Evolutionary conservation across 2,329 filamentous ascomycete genomes (phyloP).

Genomic region (Neofusicoccum laricinum): DNA sequence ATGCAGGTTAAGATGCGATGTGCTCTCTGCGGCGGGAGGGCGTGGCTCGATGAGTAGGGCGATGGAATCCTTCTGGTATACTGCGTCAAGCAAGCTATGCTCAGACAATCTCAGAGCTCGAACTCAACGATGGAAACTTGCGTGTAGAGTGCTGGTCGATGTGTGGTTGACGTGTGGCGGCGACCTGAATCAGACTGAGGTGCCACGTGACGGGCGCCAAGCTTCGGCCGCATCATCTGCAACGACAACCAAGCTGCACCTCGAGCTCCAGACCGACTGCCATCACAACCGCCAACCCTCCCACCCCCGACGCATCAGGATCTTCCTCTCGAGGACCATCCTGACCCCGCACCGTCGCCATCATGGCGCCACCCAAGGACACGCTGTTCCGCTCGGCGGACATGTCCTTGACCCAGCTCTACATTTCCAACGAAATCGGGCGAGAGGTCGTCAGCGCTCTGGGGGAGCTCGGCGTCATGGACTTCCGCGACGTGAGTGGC

Average conservation of each 20-base stretch:
- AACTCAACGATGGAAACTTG: neutral
- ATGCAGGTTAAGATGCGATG: neutral
- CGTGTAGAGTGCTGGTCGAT: neutral
- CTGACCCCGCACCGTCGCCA: slow-evolving; percentile 24
- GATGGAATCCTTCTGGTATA: neutral
- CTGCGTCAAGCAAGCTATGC: neutral
- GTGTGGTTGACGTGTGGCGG: neutral
- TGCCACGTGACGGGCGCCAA: neutral
- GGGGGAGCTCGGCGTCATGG: slow-evolving; percentile 91
- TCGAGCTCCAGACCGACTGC: slow-evolving; percentile 4
- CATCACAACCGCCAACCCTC: neutral
- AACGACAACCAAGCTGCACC: slow-evolving; percentile 8
- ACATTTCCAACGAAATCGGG: slow-evolving; percentile 98
- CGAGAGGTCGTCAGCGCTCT: slow-evolving; percentile 95
- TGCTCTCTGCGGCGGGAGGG: neutral
- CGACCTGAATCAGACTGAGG: neutral
- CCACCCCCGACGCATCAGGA: slow-evolving; percentile 4
- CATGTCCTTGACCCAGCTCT: slow-evolving; percentile 99
- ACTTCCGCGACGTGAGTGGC: slow-evolving; percentile 86
- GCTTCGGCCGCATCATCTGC: slow-evolving; percentile 8
- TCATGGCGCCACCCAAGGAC: slow-evolving; percentile 67
- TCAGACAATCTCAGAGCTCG: neutral
- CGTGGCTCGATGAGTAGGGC: neutral
- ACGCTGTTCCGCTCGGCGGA: slow-evolving; percentile 99
- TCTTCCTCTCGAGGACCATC: neutral